Conservation (phyloP, 192 early-diverging fungal genomes). For the Thamnidium elegans region DNA sequence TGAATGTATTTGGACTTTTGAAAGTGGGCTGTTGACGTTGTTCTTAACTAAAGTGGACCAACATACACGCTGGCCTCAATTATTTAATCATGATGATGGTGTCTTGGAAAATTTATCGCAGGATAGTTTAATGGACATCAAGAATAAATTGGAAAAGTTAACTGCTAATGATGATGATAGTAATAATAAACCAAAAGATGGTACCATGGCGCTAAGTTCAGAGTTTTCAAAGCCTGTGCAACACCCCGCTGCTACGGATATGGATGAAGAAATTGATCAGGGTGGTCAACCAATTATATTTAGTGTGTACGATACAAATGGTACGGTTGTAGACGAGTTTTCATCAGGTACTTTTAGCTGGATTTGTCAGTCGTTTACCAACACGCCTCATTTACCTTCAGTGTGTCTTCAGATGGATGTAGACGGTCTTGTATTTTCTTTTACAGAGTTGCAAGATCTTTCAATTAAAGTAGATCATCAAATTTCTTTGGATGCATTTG, state of each 20-base stretch:
- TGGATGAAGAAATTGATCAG: conserved; percentile 49
- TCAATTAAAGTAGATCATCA: conserved; percentile 41
- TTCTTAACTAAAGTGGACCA: conserved; percentile 59
- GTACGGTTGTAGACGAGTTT: conserved; percentile 40
- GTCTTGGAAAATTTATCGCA: conserved; percentile 62
- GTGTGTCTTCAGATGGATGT: conserved; percentile 66
- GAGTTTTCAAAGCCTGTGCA: conserved; percentile 2
- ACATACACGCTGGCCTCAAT: conserved; percentile 62
- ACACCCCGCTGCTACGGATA: conserved; percentile 39
- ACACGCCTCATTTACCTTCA: conserved; percentile 36
- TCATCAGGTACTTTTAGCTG: conserved; percentile 55
- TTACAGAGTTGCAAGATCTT: conserved; percentile 26
- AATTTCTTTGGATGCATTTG: conserved; percentile 64
- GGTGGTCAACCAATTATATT: conserved; percentile 42
- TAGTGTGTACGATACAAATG: conserved; percentile 39
- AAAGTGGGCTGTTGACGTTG: conserved; percentile 58
- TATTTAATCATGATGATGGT: conserved; percentile 59
- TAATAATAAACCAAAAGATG: conserved; percentile 2
- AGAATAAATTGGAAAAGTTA: conserved; percentile 57
- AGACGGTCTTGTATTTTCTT: conserved; percentile 63
- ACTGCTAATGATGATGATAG: conserved; percentile 44
- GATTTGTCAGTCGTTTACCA: conserved; percentile 51
- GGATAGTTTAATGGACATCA: conserved; percentile 56
- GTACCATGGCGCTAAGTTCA: conserved; percentile 28
- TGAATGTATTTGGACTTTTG: conserved; percentile 68